A percentile compares a stretch with the other conserved stretches of the same genome.
Conservation (phyloP, 1,284 basidiomycete genomes). For the Irpex rosettiformis region DNA sequence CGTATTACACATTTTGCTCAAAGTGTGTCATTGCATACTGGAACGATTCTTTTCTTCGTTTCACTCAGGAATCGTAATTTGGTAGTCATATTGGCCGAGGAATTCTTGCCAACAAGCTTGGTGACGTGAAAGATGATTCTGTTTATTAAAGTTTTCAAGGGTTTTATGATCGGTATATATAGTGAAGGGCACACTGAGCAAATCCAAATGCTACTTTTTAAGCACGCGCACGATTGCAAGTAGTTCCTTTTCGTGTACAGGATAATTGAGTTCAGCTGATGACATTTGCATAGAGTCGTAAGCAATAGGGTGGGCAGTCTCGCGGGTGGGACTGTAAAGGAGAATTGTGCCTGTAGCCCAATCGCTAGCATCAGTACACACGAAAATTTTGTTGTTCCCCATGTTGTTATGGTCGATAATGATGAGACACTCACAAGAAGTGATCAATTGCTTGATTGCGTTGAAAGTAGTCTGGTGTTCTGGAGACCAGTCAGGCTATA, state of each 20-base stretch:
- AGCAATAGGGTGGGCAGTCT: slow-evolving; percentile 5
- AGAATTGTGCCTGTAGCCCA: slow-evolving; percentile 6
- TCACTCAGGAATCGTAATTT: too few relatives aligned
- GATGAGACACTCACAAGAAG: slow-evolving; percentile 9
- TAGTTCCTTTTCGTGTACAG: slow-evolving; percentile 26
- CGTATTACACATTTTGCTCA: too few relatives aligned
- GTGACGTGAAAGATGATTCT: not conserved
- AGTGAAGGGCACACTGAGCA: not conserved
- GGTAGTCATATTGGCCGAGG: slow-evolving; percentile 2
- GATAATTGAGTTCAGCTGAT: slow-evolving; percentile 24
- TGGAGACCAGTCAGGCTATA: not conserved
- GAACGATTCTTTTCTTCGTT: too few relatives aligned
- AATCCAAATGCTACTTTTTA: slow-evolving; percentile 4
- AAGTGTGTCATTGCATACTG: too few relatives aligned
- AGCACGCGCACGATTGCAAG: slow-evolving; percentile 16
- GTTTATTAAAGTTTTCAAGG: slow-evolving; percentile 1
- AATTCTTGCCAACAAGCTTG: slow-evolving; percentile 8
- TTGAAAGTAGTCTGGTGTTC: not conserved
- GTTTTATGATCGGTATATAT: slow-evolving; percentile 5
- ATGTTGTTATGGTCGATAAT: slow-evolving; percentile 8
- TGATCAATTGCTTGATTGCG: not conserved
- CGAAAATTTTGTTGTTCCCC: slow-evolving; percentile 8
- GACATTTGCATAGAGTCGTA: slow-evolving; percentile 19
- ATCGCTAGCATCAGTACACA: slow-evolving; percentile 1
- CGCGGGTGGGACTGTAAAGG: slow-evolving; percentile 9